These are phyloP conservation scores for Trametes sp. DNA, from an alignment of 1,284 basidiomycete genomes.

Conservation along the genomic window DNA sequence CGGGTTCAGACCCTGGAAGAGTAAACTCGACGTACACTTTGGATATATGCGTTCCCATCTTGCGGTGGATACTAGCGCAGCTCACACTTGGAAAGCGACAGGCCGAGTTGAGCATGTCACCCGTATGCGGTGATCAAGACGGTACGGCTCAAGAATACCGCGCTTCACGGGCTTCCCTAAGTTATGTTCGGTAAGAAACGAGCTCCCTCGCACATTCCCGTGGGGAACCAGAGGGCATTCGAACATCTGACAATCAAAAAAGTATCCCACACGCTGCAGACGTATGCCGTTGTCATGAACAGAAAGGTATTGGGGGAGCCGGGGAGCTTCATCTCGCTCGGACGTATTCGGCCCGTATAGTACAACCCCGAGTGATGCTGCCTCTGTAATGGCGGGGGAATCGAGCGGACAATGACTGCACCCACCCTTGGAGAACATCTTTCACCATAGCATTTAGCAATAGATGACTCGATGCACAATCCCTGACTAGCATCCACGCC, in stretches of 20 bases:
- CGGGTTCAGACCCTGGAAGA: slow-evolving; percentile 4
- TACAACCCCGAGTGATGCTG: no score
- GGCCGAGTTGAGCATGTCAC: not conserved
- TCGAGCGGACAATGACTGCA: no score
- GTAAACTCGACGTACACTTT: slow-evolving; percentile 68
- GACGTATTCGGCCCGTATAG: no score
- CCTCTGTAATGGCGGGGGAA: no score
- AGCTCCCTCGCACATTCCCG: not conserved
- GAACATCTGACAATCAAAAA: not conserved
- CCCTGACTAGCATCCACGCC: not conserved
- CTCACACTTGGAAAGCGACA: slow-evolving; percentile 57
- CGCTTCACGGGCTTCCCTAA: not conserved
- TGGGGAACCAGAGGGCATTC: not conserved
- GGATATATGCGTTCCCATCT: slow-evolving; percentile 86
- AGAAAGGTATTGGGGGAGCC: no score
- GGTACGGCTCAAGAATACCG: not conserved
- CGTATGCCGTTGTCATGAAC: no score
- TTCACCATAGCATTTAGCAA: no score
- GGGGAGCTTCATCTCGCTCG: no score
- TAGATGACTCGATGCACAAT: no score
- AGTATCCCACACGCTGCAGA: no score
- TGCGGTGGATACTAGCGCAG: slow-evolving; percentile 88
- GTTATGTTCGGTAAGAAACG: not conserved
- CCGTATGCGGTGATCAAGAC: not conserved
- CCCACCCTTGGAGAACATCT: no score